These are phyloP conservation scores for Xylaria sp. DNA, from an alignment of 2,329 filamentous ascomycete genomes.

Conservation along the genomic window DNA sequence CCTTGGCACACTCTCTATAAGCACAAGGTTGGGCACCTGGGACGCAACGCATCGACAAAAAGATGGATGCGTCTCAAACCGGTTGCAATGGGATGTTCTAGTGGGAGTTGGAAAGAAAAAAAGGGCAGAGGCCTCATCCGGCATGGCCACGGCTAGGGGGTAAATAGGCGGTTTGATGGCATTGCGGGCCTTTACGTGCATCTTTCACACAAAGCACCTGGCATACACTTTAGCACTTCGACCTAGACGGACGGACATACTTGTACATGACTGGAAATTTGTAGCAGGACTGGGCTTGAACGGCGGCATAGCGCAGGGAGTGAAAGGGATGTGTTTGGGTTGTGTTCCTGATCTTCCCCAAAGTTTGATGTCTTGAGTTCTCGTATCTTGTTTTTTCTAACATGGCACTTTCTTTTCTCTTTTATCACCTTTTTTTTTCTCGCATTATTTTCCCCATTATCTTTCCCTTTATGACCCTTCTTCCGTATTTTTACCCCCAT, in stretches of 20 bases:
- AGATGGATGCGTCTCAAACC: constrained; percentile 41
- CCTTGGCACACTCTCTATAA: constrained; percentile 46
- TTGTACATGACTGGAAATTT: constrained; percentile 52
- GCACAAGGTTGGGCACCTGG: constrained; percentile 25
- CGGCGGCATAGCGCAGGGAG: constrained; percentile 53
- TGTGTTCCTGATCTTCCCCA: constrained; percentile 46
- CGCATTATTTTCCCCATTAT: constrained; percentile 31
- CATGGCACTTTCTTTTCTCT: constrained; percentile 38
- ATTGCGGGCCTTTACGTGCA: constrained; percentile 39
- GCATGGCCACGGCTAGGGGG: constrained; percentile 42
- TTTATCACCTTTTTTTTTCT: constrained; percentile 27
- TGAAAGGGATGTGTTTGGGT: constrained; percentile 51
- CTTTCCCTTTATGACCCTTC: constrained; percentile 23
- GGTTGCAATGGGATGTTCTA: constrained; percentile 51
- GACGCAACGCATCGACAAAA: constrained; percentile 24
- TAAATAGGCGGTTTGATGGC: constrained; percentile 42
- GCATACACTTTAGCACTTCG: constrained; percentile 48
- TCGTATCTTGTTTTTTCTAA: constrained; percentile 45
- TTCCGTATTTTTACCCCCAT: constrained; percentile 35
- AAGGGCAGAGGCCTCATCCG: constrained; percentile 43
- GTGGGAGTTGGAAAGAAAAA: constrained; percentile 55
- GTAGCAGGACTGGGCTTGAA: constrained; percentile 47
- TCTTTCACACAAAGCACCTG: constrained; percentile 46
- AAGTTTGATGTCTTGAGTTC: constrained; percentile 44
- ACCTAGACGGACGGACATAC: constrained; percentile 46